Evolutionary conservation across 139 green algal species (phyloP).

Genomic region (Micromonas commoda): DNA sequence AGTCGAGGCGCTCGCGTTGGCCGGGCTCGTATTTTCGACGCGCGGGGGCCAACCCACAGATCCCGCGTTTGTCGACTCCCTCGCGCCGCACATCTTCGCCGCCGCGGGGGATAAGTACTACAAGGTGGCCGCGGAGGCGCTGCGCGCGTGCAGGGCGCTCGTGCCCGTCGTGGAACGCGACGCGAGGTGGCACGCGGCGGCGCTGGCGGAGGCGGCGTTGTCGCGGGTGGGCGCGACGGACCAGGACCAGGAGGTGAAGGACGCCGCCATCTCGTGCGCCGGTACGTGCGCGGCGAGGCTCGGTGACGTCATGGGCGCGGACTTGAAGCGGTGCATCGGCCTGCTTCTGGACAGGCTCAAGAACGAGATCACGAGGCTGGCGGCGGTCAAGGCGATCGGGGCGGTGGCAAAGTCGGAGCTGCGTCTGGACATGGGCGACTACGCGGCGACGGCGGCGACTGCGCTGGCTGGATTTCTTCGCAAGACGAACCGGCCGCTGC

Average conservation of each 20-base stretch:
- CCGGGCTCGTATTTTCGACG: slow-evolving; percentile 54
- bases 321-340: slow-evolving; percentile 50
- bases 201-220: not conserved
- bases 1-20: slow-evolving; percentile 87
- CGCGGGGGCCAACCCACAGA: too few species aligned
- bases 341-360: slow-evolving; percentile 78
- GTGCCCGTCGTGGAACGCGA: slow-evolving; percentile 64
- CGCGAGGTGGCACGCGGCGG: not conserved
- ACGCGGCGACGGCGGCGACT: slow-evolving; percentile 39
- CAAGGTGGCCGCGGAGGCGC: slow-evolving; percentile 80
- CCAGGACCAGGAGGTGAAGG: slow-evolving; percentile 72
- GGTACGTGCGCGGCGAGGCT: slow-evolving; percentile 57
- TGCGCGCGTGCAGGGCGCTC: slow-evolving; percentile 69
- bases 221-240: not conserved
- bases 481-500: slow-evolving; percentile 79
- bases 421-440: not conserved
- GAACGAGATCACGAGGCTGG: slow-evolving; percentile 86
- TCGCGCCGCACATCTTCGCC: slow-evolving; percentile 52
- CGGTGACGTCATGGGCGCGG: slow-evolving; percentile 49
- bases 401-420: not conserved
- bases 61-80: slow-evolving; percentile 44
- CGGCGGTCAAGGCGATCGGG: slow-evolving; percentile 59
- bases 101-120: slow-evolving; percentile 77
- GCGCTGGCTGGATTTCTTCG: slow-evolving; percentile 83
- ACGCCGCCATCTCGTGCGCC: slow-evolving; percentile 68